phyloP scores from a whole-genome alignment of 208 protist genomes.

The Kentomonas sorsogonicus region DNA sequence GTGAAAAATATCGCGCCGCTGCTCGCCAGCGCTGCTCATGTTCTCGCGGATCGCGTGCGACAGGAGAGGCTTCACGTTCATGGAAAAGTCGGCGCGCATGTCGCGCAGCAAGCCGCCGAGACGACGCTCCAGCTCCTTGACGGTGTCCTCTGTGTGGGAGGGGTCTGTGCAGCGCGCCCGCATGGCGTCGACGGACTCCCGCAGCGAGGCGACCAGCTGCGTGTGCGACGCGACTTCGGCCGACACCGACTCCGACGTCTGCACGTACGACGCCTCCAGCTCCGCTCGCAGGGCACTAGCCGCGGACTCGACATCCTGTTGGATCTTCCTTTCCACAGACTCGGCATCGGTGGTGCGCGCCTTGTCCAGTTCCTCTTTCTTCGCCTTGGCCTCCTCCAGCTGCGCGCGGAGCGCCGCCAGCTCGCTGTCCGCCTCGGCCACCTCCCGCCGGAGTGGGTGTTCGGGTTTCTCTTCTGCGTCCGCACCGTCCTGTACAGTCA shows the following conservation, averaged over 20 bases:
- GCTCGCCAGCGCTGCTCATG: constrained; percentile 25
- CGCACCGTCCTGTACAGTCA: too few relatives aligned
- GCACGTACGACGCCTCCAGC: constrained; percentile 1
- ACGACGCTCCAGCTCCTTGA: constrained; percentile 19
- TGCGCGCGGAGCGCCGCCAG: constrained; percentile 10
- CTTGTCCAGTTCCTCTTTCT: constrained; percentile 13
- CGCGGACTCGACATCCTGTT: constrained; percentile 5
- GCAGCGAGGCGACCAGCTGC: background rate
- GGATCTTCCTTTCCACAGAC: constrained; percentile 3
- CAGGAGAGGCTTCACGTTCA: constrained; percentile 35
- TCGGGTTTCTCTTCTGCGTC: too few relatives aligned
- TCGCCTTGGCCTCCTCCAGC: background rate
- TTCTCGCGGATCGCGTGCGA: constrained; percentile 27
- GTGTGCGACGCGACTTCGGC: background rate
- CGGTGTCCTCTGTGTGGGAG: constrained; percentile 13
- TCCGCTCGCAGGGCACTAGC: background rate
- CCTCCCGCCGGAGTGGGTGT: constrained; percentile 31
- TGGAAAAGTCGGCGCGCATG: constrained; percentile 25
- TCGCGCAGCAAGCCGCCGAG: constrained; percentile 20
- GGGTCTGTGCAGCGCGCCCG: constrained; percentile 4
- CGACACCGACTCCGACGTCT: too few relatives aligned
- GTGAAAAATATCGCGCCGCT: constrained; percentile 32
- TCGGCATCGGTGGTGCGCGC: constrained; percentile 5
- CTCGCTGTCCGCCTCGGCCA: constrained; percentile 18
- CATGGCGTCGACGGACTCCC: constrained; percentile 22